A percentile compares a stretch with the other conserved stretches of the same genome.
phyloP scores from a whole-genome alignment of 805 yeast genomes.

The Metschnikowia lochheadii region DNA sequence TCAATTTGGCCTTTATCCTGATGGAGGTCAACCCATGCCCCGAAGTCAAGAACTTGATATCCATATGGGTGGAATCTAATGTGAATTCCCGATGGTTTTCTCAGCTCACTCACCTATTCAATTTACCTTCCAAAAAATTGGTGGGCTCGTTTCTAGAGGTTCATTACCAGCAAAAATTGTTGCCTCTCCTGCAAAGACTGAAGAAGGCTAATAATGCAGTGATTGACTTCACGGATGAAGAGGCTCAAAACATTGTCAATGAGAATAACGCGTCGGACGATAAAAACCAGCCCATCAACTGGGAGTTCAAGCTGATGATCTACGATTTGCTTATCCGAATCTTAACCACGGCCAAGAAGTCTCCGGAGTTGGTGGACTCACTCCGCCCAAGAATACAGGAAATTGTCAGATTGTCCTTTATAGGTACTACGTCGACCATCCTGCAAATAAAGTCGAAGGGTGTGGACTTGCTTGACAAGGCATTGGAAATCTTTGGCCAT shows the following conservation, averaged over 20 bases:
- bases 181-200: constrained; percentile 40
- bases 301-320: constrained; percentile 52
- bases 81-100: constrained; percentile 54
- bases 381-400: constrained; percentile 52
- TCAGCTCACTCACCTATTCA: constrained; percentile 48
- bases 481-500: constrained; percentile 57
- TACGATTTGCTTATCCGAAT: constrained; percentile 44
- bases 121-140: constrained; percentile 40
- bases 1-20: constrained; percentile 58
- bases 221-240: constrained; percentile 38
- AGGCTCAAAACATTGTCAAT: constrained; percentile 38
- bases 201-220: constrained; percentile 25
- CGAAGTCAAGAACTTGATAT: constrained; percentile 44
- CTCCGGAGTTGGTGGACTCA: constrained; percentile 34
- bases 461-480: constrained; percentile 57
- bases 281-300: constrained; percentile 52
- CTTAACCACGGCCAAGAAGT: constrained; percentile 36
- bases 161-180: constrained; percentile 36
- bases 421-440: constrained; percentile 73
- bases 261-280: constrained; percentile 31
- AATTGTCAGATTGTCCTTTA: constrained; percentile 70
- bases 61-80: constrained; percentile 57
- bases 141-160: constrained; percentile 36
- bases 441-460: constrained; percentile 60
- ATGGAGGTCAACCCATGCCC: constrained; percentile 45